Conservation (phyloP, 768 basidiomycete species). For the Boletellus emodensis region DNA sequence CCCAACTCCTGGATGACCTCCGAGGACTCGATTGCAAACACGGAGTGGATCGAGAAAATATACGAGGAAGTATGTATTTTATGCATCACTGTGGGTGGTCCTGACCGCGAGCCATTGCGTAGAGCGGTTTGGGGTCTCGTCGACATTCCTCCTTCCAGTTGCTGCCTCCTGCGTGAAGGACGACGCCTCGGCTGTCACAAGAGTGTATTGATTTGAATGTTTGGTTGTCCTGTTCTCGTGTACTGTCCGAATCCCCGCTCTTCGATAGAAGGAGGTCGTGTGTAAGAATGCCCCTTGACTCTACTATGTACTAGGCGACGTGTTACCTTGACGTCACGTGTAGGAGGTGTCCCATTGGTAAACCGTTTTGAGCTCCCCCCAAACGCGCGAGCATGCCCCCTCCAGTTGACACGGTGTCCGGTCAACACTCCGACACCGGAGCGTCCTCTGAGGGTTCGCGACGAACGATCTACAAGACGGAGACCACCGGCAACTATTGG, state of each 20-base stretch:
- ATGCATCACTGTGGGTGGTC: neutral
- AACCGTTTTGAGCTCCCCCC: too few relatives aligned
- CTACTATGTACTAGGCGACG: too few relatives aligned
- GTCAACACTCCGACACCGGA: constrained; percentile 1
- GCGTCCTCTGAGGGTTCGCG: constrained; percentile 10
- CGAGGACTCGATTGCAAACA: constrained; percentile 54
- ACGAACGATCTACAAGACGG: constrained; percentile 27
- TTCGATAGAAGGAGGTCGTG: neutral
- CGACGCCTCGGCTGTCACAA: neutral
- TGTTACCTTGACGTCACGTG: too few relatives aligned
- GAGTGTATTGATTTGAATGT: neutral
- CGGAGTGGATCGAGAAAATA: constrained; percentile 55
- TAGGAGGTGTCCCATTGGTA: too few relatives aligned
- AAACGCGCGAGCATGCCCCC: constrained; percentile 9
- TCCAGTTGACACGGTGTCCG: neutral
- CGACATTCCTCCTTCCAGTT: constrained; percentile 30
- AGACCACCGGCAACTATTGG: constrained; percentile 32
- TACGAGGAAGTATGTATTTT: constrained; percentile 44
- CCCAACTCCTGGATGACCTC: constrained; percentile 52
- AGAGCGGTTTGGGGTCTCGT: constrained; percentile 34
- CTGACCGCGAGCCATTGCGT: neutral
- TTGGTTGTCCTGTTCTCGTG: neutral
- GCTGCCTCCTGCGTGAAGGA: constrained; percentile 3
- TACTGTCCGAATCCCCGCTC: too few relatives aligned
- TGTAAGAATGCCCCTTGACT: neutral